Conservation (phyloP, 768 basidiomycete genomes). For the Chiua virens region DNA sequence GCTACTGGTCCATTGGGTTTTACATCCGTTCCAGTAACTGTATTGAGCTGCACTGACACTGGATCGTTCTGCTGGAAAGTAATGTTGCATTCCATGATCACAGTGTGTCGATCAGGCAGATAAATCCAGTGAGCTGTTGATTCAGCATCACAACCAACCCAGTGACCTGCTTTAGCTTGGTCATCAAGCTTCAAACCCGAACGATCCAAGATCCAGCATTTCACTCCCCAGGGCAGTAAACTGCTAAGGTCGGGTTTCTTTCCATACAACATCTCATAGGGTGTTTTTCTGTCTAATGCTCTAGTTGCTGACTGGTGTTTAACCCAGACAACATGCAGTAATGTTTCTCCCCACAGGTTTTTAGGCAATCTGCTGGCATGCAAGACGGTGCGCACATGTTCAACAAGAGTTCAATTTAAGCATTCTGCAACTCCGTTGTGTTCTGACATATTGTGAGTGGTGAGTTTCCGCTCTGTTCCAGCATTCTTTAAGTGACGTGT, state of each 20-base stretch:
- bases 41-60: too few relatives aligned
- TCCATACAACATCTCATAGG: conserved; percentile 16
- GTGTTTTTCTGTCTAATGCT: background rate
- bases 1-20: too few relatives aligned
- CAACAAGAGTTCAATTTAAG: too few relatives aligned
- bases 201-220: conserved; percentile 23
- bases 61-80: background rate
- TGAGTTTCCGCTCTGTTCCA: background rate
- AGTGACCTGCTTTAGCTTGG: conserved; percentile 27
- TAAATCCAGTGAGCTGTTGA: conserved; percentile 35
- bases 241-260: conserved; percentile 23
- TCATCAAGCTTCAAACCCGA: conserved; percentile 27
- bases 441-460: background rate
- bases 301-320: background rate
- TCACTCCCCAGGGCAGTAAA: conserved; percentile 22
- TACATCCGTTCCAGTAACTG: too few relatives aligned
- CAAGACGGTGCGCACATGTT: background rate
- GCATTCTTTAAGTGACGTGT: background rate
- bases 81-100: conserved; percentile 34
- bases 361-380: background rate
- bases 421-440: background rate
- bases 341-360: background rate
- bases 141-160: conserved; percentile 37
- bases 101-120: conserved; percentile 20
- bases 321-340: background rate